Evolutionary conservation across 1,284 basidiomycete genomes (phyloP).

Genomic region (Exsudoporus floridanus): DNA sequence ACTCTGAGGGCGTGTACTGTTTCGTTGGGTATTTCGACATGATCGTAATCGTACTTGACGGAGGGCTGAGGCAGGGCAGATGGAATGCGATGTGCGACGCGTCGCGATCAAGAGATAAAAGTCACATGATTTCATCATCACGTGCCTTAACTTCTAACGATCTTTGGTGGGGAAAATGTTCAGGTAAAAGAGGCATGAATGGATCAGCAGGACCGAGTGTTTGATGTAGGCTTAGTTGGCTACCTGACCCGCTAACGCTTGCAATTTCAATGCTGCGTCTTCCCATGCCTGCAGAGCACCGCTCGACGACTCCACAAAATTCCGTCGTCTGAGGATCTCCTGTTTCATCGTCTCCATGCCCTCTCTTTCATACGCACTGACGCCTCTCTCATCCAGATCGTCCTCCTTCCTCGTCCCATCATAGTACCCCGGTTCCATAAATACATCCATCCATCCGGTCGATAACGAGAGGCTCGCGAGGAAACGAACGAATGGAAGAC

Average conservation of each 20-base stretch:
- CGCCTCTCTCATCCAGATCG: constrained; percentile 11
- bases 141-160: too few relatives aligned
- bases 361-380: constrained; percentile 14
- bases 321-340: constrained; percentile 6
- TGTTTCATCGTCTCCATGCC: constrained; percentile 12
- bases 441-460: constrained; percentile 12
- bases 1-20: too few relatives aligned
- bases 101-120: too few relatives aligned
- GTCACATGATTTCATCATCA: too few relatives aligned
- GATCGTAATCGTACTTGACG: too few relatives aligned
- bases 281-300: constrained; percentile 6
- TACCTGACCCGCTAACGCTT: not conserved
- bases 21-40: too few relatives aligned
- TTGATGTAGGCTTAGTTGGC: not conserved
- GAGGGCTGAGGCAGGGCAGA: too few relatives aligned
- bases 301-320: not conserved
- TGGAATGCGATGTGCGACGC: too few relatives aligned
- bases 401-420: constrained; percentile 18
- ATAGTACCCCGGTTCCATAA: constrained; percentile 20
- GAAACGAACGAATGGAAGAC: constrained; percentile 21
- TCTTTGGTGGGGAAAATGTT: too few relatives aligned
- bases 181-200: too few relatives aligned
- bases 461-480: constrained; percentile 13
- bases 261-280: constrained; percentile 10
- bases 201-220: too few relatives aligned